Evolutionary conservation across 805 yeast genomes (phyloP), one percentile per base, ranked within the genome.

Genomic region (Candida patagonica): DNA sequence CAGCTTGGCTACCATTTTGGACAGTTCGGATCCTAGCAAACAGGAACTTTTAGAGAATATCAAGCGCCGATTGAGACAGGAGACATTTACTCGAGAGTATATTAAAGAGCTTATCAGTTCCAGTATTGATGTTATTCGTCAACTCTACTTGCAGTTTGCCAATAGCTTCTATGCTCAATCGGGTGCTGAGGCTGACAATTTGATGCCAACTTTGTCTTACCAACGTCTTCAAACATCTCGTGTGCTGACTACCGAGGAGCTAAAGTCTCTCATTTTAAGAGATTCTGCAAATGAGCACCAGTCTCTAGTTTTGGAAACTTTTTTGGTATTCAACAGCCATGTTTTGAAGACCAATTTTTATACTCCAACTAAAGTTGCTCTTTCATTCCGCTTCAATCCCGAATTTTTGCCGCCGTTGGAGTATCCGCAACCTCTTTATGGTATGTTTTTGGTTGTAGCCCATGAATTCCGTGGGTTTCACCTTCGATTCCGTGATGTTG

Each of bases 401-500:
- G 65, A 77, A 13, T 82, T 88, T 66, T 72, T 89, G 62, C 96
- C 97, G 34, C 60, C 61, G 41, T 63, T 76, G 23, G 98, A 89
- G 66, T 89, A 88, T 61, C 95, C 96, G 29, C 89, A 85, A 50
- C 81, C 80, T 33, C 94, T 96, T 41, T 92, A 68, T 57, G 98
- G 97, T 49, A 83, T 89, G 80, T 89, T 89, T 66, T 78, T 89
- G 51, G 82, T 88, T 43, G 95, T 92, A 47, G 98, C 98, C 47
- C 83, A 87, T 48, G 96, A 92, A 57, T 89, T 89, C 66, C 76
- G 96, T 61, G 98, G 96, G 20, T 92, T 89, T 81, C 98, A 89
- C 60, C 80, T 92, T 46, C 75, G 98, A 62, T 89, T 89, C 67
- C 78, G 96, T 61, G 97, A 89, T 62, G 87, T 89, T 57, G 95